Conservation (phyloP, 495 filamentous ascomycete species). For the Annulohypoxylon moriforme region DNA sequence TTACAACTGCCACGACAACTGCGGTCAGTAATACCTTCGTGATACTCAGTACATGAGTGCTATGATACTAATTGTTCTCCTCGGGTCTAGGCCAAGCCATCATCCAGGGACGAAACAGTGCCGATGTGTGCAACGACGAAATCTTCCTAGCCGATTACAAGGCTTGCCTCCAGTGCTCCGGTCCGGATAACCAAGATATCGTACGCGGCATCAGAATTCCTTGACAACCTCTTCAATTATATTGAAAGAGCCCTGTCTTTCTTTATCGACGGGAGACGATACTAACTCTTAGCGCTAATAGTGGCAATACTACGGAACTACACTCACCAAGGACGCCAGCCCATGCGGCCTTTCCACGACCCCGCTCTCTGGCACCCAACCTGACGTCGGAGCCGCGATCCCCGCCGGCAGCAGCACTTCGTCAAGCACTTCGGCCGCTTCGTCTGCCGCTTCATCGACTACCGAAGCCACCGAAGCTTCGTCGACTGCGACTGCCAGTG, state of each 20-base stretch:
- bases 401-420: slow-evolving; percentile 21
- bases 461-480: slow-evolving; percentile 5
- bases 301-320: slow-evolving; percentile 59
- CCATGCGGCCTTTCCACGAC: slow-evolving; percentile 57
- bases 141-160: slow-evolving; percentile 57
- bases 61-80: background rate
- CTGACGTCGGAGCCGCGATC: slow-evolving; percentile 40
- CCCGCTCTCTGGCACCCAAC: slow-evolving; percentile 47
- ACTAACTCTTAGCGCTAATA: slow-evolving; percentile 46
- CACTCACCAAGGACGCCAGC: slow-evolving; percentile 49
- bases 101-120: slow-evolving; percentile 44
- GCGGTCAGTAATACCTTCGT: slow-evolving; percentile 50
- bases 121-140: slow-evolving; percentile 54
- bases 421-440: slow-evolving; percentile 8
- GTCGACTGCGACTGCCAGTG: background rate
- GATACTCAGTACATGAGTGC: background rate
- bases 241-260: too few species aligned
- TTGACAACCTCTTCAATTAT: background rate
- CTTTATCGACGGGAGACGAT: background rate
- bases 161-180: slow-evolving; percentile 59
- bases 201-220: background rate
- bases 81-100: slow-evolving; percentile 56
- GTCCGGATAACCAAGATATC: slow-evolving; percentile 53
- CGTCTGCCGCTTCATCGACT: background rate
- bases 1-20: slow-evolving; percentile 63